Evolutionary conservation across 148 eudicot species (phyloP), one percentile per base, ranked within the genome.

Genomic region (Camellia lanceoleosa): DNA sequence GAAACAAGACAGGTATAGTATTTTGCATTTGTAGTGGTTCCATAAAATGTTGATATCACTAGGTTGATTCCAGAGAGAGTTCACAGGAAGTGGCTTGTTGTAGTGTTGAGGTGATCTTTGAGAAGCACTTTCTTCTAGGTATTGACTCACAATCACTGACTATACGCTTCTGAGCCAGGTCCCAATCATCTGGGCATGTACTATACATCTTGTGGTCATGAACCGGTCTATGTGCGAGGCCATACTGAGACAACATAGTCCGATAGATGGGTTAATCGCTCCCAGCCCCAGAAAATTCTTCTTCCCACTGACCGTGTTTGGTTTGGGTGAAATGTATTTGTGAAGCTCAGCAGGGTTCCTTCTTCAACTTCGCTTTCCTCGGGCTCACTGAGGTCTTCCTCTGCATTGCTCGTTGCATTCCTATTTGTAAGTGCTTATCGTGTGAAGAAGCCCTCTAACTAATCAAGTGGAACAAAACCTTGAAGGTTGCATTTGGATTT

Each of bases 111-210:
- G 75, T 76, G 83, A 69, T 76, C 75, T 81, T 81, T 16, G 83
- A 68, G n/a, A 81, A 81, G 60, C 83, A 81, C 42, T 75, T 75
- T 30, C 79, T 80, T 74, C 83, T 80, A 14, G 78, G 83, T 46
- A 80, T 59, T 8, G 83, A 79, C n/a, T 80, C 80, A 61, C 83
- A 75, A 13, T 80, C 83, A 62, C 61, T n/a, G 4, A 75, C 51
- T 41, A 76, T 76, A 76, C 69, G 83, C 67, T 81, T 81, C 59
- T 81, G 83, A 68, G 83, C 80, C 49, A 30, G 38, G 38, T 30
- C 38, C 38, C 38, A 30, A 30, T 30, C 38, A 30, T 30, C 38
- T 30, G 38, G 83, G 23, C 83, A 81, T 23, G 38, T 19, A 14
- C 67, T 43, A 42, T 42, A 3, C 11, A 3, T 11, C 58, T 81